These are phyloP conservation scores for Albugo candida DNA, from an alignment of 352 stramenopile species.

Conservation along the genomic window DNA sequence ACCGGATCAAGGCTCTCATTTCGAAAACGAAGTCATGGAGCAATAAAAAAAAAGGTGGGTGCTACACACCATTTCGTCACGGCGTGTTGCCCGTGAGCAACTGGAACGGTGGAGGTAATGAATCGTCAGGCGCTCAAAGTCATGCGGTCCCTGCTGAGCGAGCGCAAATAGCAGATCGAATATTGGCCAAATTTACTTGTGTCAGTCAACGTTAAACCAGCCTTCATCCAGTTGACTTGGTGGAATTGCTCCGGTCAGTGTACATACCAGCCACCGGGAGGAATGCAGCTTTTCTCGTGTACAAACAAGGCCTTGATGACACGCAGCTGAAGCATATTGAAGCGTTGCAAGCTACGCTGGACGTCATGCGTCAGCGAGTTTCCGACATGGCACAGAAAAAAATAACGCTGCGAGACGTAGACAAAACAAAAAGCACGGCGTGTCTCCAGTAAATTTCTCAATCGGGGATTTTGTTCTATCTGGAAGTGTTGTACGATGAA, in stretches of 20 bases:
- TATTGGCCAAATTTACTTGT: constrained; percentile 3
- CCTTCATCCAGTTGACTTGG: constrained; percentile 6
- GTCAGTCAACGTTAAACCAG: constrained; percentile 9
- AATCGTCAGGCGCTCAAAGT: constrained; percentile 1
- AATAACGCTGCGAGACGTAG: too few relatives aligned
- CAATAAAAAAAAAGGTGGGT: constrained; percentile 1
- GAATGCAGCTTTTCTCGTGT: too few relatives aligned
- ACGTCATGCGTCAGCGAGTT: too few relatives aligned
- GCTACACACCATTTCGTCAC: constrained; percentile 4
- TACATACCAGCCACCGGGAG: constrained; percentile 6
- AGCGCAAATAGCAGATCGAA: neutral
- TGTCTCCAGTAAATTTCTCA: too few relatives aligned
- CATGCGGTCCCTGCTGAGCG: neutral
- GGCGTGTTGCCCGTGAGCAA: constrained; percentile 2
- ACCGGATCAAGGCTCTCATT: too few relatives aligned
- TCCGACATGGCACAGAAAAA: too few relatives aligned
- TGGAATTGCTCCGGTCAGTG: constrained; percentile 9
- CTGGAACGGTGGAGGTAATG: constrained; percentile 4
- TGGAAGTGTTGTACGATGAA: too few relatives aligned
- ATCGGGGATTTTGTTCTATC: too few relatives aligned
- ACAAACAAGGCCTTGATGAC: constrained; percentile 1
- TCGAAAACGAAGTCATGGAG: too few relatives aligned
- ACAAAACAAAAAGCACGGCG: too few relatives aligned
- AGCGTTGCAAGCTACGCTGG: too few relatives aligned
- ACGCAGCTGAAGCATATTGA: neutral